Base-by-base conservation (phyloP, 2,329 filamentous ascomycete genomes). In the Penicillium sp. region DNA sequence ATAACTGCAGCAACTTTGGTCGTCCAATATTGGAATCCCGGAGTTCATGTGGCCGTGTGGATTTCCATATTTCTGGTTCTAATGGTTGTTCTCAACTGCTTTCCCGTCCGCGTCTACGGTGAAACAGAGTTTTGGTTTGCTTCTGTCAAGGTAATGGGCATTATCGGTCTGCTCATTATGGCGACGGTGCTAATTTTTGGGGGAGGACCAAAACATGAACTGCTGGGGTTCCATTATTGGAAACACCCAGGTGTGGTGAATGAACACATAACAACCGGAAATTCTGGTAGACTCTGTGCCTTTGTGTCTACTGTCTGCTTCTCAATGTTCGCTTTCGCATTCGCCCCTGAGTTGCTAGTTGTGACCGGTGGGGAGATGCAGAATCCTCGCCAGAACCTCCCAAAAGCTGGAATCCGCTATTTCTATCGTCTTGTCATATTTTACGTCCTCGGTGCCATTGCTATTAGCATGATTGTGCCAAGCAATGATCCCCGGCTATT, bases 1-100 rank as follows among this genome's bases (percentile, higher is more conserved):
- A 85, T 96, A 24, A 80, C 78, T 18, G 81, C 80, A 18, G 80
- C 80, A 3, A 75, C 76, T 47, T 72, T 81, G 46, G 83, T 81
- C 2, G 81, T 84, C 52, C 52, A 70, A 18, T 85, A 75, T 66
- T 84, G 82, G 82, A 57, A 56, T 27, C 65, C 71, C 0, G 75
- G 77, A 49, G 73, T 84, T 47, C 80, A 77, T 59, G 71, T 78
- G 32, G 80, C 75, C 7, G 75, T 84, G 40, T 85, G 81, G 80
- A 78, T 85, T 37, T 74, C 80, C 7, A 73, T 83, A 10, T 84
- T 85, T 66, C 69, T 84, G 21, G 73, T 80, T 18, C 62, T 79
- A 18, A 70, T 85, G 5, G 58, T 70, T n/a, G 27, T 72, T 10
- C 82, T 84, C 59, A 79, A 83, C 63, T 52, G 84, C 49, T 83